Base-by-base conservation (phyloP, 2,329 filamentous ascomycete species). In the Lasiodiplodia sp. region DNA sequence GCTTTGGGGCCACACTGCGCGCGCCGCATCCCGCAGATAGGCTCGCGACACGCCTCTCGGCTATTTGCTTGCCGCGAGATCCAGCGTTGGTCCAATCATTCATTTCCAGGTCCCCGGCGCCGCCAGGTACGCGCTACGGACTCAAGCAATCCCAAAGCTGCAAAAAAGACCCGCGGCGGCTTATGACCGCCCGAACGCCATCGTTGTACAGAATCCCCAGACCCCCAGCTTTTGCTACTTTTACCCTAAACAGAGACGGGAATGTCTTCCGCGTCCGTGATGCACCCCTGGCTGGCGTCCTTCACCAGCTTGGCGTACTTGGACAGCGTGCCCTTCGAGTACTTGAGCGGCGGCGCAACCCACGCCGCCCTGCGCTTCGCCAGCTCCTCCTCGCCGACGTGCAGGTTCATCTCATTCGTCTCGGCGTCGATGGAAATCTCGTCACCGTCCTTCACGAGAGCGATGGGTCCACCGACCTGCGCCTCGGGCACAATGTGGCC, bases 401-500 rank as follows among this genome's bases (percentile, higher is more conserved):
- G 83, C 4, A 93, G 83, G 72, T 87, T 93, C 79, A 85, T 87
- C 63, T 85, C 85, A 55, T 87, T 87, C 77, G 89, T 88, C 79
- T 94, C 91, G 0, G 93, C 92, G 75, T 97, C 92, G 70, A 97
- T 96, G 60, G 89, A 88, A 72, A 97, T 91, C 69, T 85, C 85
- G 77, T 97, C 93, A 31, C 93, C 93, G 73, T 97, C 90, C 73
- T 87, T 79, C n/a, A 96, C 91, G 12, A 97, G 85, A 16, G 88
- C 93, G 71, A 97, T 96, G 2, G 93, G 93, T 0, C 93, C 93
- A 62, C 93, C 93, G 72, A 92, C 92, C 77, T 92, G 90, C 10
- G 93, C 93, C 82, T 97, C 93, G 31, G 93, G 93, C 51, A 94
- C 92, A 71, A 97, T 91, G 81, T 96, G 92, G 1, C 92, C 92